Percentiles rank a stretch among this genome's conserved stretches.
These are phyloP conservation scores for Blastocladiella emersonii DNA, from an alignment of 371 early-diverging fungal species.

Conservation along the genomic window DNA sequence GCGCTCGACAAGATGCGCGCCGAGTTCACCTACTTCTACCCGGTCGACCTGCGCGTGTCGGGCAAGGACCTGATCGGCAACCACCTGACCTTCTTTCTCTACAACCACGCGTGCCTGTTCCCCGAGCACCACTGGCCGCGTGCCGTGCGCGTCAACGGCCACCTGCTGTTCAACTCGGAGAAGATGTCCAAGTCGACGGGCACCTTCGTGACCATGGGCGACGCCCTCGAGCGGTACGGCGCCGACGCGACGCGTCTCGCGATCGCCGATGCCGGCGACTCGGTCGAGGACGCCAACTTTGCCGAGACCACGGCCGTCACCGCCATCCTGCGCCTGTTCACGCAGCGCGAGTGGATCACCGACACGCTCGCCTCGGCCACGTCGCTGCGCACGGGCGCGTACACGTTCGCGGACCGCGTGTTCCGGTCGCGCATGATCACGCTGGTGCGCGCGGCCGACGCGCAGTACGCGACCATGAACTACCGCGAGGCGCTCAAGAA, in stretches of 20 bases:
- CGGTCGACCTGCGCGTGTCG: conserved; percentile 93
- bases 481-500: conserved; percentile 93
- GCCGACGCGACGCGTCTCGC: conserved; percentile 96
- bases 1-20: conserved; percentile 57
- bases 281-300: conserved; percentile 99
- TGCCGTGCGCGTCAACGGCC: conserved; percentile 92
- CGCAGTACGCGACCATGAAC: conserved; percentile 61
- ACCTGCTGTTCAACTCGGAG: conserved; percentile 89
- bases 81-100: conserved; percentile 98
- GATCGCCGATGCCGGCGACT: conserved; percentile 91
- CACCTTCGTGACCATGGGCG: conserved; percentile 90
- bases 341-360: conserved; percentile 81
- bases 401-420: conserved; percentile 64
- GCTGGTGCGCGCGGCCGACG: conserved; percentile 47
- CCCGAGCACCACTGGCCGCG: conserved; percentile 87
- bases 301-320: conserved; percentile 92
- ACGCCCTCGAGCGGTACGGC: conserved; percentile 81
- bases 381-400: conserved; percentile 26
- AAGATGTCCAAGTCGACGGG: conserved; percentile 99
- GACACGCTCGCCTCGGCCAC: conserved; percentile 27
- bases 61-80: conserved; percentile 99
- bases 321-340: conserved; percentile 86
- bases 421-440: conserved; percentile 80
- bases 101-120: conserved; percentile 98
- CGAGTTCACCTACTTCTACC: conserved; percentile 96